Conservation (phyloP, 2,329 filamentous ascomycete species). For the Thielaviopsis punctulata region DNA sequence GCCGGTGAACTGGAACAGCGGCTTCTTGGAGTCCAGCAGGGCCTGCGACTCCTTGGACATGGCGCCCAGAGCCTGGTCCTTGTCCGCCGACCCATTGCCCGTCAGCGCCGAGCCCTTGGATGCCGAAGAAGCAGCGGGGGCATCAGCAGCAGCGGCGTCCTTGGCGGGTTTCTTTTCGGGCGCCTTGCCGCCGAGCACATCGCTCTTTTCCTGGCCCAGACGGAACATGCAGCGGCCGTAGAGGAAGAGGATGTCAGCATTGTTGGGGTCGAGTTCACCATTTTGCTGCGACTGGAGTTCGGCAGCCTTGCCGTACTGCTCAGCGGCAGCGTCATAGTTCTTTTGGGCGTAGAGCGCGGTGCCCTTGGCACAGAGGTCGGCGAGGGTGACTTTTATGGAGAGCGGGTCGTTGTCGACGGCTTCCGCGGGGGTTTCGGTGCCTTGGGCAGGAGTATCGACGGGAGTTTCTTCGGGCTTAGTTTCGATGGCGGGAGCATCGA, state of each 20-base stretch:
- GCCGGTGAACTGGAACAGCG: constrained; percentile 80
- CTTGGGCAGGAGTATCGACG: too few species aligned
- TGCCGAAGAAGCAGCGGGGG: constrained; percentile 13
- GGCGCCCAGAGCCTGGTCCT: constrained; percentile 17
- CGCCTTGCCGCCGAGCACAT: constrained; percentile 76
- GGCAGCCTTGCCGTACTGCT: constrained; percentile 75
- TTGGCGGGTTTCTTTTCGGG: constrained; percentile 30
- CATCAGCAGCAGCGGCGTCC: constrained; percentile 22
- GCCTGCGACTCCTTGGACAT: constrained; percentile 19
- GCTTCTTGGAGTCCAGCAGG: constrained; percentile 37
- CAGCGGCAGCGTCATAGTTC: constrained; percentile 70
- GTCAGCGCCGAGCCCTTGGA: too few species aligned
- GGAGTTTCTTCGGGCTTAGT: background rate
- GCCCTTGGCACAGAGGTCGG: constrained; percentile 64
- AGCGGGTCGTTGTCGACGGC: constrained; percentile 12
- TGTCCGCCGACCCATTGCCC: constrained; percentile 27
- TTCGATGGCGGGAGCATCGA: background rate
- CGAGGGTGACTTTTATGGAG: constrained; percentile 35
- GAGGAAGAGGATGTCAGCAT: constrained; percentile 83
- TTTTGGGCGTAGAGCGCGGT: constrained; percentile 76
- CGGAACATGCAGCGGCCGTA: constrained; percentile 91
- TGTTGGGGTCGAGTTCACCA: constrained; percentile 77
- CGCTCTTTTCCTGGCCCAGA: constrained; percentile 83
- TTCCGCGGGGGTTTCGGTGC: background rate
- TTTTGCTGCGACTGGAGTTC: constrained; percentile 83